Base-by-base conservation (phyloP, 768 basidiomycete species). In the Phlegmacium glaucopus region DNA sequence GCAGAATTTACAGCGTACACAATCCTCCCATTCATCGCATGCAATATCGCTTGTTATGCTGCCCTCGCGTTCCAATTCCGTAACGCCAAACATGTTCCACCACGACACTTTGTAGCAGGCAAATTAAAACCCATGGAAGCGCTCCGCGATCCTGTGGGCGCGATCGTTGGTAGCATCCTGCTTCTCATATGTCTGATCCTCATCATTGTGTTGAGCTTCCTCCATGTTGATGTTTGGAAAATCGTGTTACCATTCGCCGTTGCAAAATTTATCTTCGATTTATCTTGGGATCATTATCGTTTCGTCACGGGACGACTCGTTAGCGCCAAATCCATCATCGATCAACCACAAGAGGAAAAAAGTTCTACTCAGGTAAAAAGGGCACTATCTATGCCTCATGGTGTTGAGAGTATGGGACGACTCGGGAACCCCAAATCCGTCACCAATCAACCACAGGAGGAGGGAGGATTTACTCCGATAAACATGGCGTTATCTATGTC, bases 171-270 rank as follows among this genome's bases (percentile, higher is more conserved):
- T 16, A 75, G 82, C 42, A 56, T 77, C 17, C 65, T 94, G 38
- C 76, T 96, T 10, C 70, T 76, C 1, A 63, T 72, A 10, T 87
- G 88, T 29, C 77, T 97, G 12, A 65, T 78, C n/a, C 75, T 87
- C 9, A 78, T 90, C 16, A 80, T 95, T 44, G 80, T 83, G 4
- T 80, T 86, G 50, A 87, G 84, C 60, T 90, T 85, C 62, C 72
- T 87, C 53, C 75, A 80, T 39, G 72, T 90, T 13, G 85, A 90
- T 44, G 87, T 90, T 3, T 93, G 89, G 87, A 81, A 77, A 66
- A 87, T 95, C 39, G 87, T 81, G 4, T 75, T 91, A 9, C 91
- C 94, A 0, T 91, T 91, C 39, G 92, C 90, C 0, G 61, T 75
- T 0, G 62, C 79, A 44, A 93, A 92, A 65, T 74, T 94, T 30